Evolutionary conservation across 306 rosid species (phyloP), one percentile per base, ranked within the genome.

Genomic region (Quercus gilva): DNA sequence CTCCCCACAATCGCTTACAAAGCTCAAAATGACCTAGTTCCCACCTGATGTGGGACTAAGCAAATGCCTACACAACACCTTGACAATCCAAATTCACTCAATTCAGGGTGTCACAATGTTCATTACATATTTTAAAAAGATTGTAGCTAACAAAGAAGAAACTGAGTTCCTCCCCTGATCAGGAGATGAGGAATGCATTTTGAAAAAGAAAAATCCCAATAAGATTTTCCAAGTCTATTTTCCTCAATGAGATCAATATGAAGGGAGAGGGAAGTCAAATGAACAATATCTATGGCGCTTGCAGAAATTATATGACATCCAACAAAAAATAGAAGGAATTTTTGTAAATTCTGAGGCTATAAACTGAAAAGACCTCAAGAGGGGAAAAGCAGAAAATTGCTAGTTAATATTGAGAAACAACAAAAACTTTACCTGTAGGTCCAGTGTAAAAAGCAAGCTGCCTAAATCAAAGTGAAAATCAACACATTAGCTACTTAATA

Each of bases 361-460:
- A 29, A 29, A 65, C 45, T 19, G 18, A 65, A 65, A 29, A 29
- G 2, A 12, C 3, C 41, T 13, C 71, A 65, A 17, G 49, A 17
- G 20, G 31, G 3, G 31, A 17, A 18, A 29, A 1, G 49, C 1
- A 25, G 55, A 81, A 70, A 76, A 67, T 45, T 76, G 59, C 29
- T 28, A 56, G 53, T 55, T 18, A 29, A 52, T 68, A 68, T 4
- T 15, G 26, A 35, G 69, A 67, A 26, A 4, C 13, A 26, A 76
- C n/a, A 15, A 64, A 79, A 65, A 76, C 57, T 43, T 75, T 82
- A 93, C 98, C 98, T 55, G 95, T 89, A 45, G 91, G 87, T 79
- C 98, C 98, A 18, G 92, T 80, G 88, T 80, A 94, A 85, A 91
- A 91, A 21, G 92, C 94, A 81, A 94, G 88, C 85, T 94, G 98